Conservation (phyloP, 495 filamentous ascomycete species). For the Talaromyces stipitatus region DNA sequence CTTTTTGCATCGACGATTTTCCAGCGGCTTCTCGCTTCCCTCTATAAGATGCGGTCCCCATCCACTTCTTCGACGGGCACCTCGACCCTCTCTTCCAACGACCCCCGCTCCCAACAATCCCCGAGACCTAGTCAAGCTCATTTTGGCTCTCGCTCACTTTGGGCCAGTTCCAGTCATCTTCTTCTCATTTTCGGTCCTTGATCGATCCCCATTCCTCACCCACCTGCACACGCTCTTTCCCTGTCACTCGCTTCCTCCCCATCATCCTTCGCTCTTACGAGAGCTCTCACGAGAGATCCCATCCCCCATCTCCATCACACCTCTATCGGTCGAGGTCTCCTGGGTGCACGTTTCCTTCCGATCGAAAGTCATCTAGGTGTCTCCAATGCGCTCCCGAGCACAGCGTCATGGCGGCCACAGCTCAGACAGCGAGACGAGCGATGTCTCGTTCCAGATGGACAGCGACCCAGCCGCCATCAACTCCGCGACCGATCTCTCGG, state of each 20-base stretch:
- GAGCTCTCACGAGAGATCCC: not conserved
- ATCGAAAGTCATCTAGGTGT: not conserved
- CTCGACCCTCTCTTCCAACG: not conserved
- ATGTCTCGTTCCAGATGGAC: not conserved
- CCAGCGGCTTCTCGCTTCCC: not conserved
- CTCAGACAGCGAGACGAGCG: not conserved
- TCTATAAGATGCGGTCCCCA: not conserved
- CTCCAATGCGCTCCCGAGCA: not conserved
- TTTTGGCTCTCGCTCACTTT: not conserved
- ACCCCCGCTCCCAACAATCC: not conserved
- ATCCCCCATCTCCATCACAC: not conserved
- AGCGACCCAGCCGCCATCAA: not conserved
- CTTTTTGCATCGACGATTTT: not conserved
- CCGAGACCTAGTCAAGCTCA: not conserved
- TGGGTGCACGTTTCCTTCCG: not conserved
- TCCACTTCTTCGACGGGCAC: not conserved
- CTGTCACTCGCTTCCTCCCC: not conserved
- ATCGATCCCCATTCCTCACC: not conserved
- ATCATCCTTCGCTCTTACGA: not conserved
- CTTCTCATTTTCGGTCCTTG: not conserved
- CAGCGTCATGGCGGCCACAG: not conserved
- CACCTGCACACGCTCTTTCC: not conserved
- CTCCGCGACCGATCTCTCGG: not conserved
- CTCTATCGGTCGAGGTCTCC: not conserved
- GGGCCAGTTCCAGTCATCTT: not conserved